phyloP scores from a whole-genome alignment of 805 yeast species.

The Ogataea wickerhamii region DNA sequence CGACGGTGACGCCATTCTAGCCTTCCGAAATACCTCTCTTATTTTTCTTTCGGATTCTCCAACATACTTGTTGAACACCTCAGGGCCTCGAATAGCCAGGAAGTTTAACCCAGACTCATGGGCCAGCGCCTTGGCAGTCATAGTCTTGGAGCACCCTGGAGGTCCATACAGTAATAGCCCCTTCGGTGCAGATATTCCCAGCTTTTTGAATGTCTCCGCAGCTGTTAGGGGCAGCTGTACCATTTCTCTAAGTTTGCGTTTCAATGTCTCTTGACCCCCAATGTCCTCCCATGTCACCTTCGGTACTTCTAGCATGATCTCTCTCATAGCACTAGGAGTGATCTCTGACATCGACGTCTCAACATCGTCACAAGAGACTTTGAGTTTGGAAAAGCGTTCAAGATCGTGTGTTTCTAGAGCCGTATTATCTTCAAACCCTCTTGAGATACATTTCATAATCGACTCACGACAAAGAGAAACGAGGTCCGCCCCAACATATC shows the following conservation, averaged over 20 bases:
- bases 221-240: conserved; percentile 89
- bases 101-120: conserved; percentile 94
- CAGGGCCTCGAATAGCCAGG: conserved; percentile 96
- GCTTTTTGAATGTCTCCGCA: conserved; percentile 63
- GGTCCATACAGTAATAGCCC: conserved; percentile 96
- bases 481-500: conserved; percentile 96
- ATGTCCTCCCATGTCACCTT: conserved; percentile 91
- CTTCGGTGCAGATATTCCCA: conserved; percentile 88
- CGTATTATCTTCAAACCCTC: conserved; percentile 39
- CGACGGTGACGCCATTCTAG: conserved; percentile 90
- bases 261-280: conserved; percentile 88
- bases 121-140: conserved; percentile 93
- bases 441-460: conserved; percentile 75
- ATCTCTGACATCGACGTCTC: conserved; percentile 71
- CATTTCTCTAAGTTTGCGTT: conserved; percentile 79
- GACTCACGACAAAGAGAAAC: conserved; percentile 85
- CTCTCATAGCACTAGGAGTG: conserved; percentile 96
- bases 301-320: conserved; percentile 90
- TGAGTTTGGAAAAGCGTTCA: no score
- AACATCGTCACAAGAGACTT: conserved; percentile 55
- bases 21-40: conserved; percentile 88
- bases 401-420: conserved; percentile 1
- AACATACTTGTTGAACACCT: conserved; percentile 86
- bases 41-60: conserved; percentile 96
- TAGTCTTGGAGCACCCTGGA: conserved; percentile 95